These are phyloP conservation scores for Acanthamoeba polyphaga DNA, from an alignment of 208 protist species.

Conservation along the genomic window DNA sequence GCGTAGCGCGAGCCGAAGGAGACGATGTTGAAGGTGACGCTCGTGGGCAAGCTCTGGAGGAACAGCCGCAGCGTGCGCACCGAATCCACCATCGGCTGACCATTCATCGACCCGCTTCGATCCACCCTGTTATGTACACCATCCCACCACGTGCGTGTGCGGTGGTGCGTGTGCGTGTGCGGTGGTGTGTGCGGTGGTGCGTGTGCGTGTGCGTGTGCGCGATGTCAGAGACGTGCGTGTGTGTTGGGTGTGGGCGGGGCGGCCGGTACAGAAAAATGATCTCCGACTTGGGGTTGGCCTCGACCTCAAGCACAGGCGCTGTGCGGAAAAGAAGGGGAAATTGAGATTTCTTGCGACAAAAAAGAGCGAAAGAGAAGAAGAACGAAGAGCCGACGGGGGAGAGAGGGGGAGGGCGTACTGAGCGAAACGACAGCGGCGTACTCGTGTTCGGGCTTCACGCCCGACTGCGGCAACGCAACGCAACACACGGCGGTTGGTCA, in stretches of 20 bases:
- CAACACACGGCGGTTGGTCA: not conserved
- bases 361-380: not conserved
- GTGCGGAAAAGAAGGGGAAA: no score
- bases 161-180: not conserved
- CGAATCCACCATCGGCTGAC: not conserved
- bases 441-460: not conserved
- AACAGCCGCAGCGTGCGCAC: constrained; percentile 38
- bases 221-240: not conserved
- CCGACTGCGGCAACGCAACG: not conserved
- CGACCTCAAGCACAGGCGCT: not conserved
- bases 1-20: not conserved
- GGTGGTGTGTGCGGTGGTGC: no score
- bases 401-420: not conserved
- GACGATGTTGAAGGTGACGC: constrained; percentile 4
- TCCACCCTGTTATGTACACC: not conserved
- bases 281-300: not conserved
- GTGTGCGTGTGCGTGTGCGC: no score
- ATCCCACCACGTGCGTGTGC: no score
- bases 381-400: no score
- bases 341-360: not conserved
- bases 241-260: not conserved
- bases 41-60: constrained; percentile 46
- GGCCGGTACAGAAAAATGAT: constrained; percentile 16
- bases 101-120: not conserved
- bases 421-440: not conserved